Evolutionary conservation across 345 rosid species (phyloP), one percentile per base, ranked within the genome.

Genomic region (Punica granatum): DNA sequence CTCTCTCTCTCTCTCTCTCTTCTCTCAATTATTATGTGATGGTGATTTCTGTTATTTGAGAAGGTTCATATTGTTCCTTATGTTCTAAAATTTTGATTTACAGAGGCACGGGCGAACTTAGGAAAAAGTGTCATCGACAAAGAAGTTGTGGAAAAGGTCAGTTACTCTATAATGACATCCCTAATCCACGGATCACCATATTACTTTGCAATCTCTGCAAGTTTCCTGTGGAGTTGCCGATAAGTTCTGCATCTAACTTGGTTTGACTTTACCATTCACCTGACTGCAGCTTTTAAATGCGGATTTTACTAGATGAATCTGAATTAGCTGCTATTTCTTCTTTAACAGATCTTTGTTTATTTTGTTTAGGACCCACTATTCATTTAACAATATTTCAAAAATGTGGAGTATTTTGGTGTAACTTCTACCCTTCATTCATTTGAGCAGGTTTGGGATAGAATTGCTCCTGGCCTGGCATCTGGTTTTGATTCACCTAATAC

Each of bases 391-490:
- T 46, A 46, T 43, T 9, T 43, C 53, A 46, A 41, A 7, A 19
- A 15, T 15, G 0, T 46, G n/a, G 7, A 46, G 19, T 51, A 51
- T 51, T n/a, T 51, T 51, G 58, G 23, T n/a, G 10, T 51, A 51
- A 51, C 19, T 56, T 56, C 61, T 12, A 56, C 25, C 33, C 42
- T 21, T 54, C 0, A 18, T 56, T 31, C 31, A 34, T 3, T 49
- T 66, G 14, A 54, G 35, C 76, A 93, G 99, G 96, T 91, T 10
- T 94, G 97, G 99, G 73, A 86, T 76, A 85, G 90, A 73, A 91
- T 90, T 69, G 96, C 97, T 74, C 97, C 98, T 63, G 93, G 92
- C 69, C 71, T 91, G 74, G 88, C 92, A 25, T 86, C 90, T 53
- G 64, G 72, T 34, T 86, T 94, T 67, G 95, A 94, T 75, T 73